Percentiles rank a stretch among this genome's conserved stretches.
Evolutionary conservation across 768 basidiomycete genomes (phyloP).

Genomic region (Lentinula sp.): DNA sequence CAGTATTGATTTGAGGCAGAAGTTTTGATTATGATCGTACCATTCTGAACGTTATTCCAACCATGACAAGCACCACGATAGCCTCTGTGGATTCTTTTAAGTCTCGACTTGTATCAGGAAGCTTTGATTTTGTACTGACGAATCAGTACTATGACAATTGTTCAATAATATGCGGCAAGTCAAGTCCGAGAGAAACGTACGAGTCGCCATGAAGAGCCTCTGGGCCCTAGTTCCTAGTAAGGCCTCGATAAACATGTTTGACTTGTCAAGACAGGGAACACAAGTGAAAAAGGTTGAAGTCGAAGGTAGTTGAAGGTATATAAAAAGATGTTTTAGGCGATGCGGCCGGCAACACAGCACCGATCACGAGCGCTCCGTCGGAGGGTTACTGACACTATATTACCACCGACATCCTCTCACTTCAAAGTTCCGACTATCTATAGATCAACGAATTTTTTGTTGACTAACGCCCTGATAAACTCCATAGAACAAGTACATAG

Average conservation of each 20-base stretch:
- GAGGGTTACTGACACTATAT: neutral
- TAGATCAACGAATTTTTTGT: too few relatives aligned
- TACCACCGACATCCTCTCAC: too few relatives aligned
- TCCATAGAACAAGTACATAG: too few relatives aligned
- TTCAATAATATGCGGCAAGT: neutral
- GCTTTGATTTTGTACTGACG: constrained; percentile 41
- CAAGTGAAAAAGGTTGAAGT: neutral
- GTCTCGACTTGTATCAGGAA: neutral
- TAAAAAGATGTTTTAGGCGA: neutral
- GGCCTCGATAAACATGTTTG: constrained; percentile 62
- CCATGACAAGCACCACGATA: constrained; percentile 67
- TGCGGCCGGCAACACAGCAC: neutral
- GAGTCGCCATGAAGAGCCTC: constrained; percentile 62
- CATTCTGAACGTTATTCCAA: constrained; percentile 61
- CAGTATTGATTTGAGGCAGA: neutral
- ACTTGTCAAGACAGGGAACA: constrained; percentile 5
- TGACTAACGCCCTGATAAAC: too few relatives aligned
- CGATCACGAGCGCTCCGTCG: neutral
- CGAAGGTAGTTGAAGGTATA: neutral
- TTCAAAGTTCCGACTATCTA: too few relatives aligned
- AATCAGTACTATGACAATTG: constrained; percentile 36
- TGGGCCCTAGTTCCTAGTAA: constrained; percentile 72
- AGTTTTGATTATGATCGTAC: constrained; percentile 28
- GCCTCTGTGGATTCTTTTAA: constrained; percentile 46
- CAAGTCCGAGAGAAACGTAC: constrained; percentile 31